These are phyloP conservation scores for Tricholoma sp. DNA, from an alignment of 768 basidiomycete species.

Conservation along the genomic window DNA sequence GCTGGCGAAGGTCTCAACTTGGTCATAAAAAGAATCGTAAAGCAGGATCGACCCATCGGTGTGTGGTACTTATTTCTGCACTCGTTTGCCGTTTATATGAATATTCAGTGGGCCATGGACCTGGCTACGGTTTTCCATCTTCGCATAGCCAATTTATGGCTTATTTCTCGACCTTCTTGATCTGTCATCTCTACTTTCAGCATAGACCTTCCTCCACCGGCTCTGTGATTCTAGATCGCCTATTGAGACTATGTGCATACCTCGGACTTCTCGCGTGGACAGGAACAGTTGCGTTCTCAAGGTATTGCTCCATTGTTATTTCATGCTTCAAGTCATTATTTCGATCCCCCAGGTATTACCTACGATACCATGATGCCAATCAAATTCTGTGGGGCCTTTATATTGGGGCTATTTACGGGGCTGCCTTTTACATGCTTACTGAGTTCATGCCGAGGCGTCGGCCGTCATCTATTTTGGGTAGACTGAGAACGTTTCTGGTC, in stretches of 20 bases:
- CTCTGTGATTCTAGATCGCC: constrained; percentile 40
- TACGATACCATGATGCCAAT: constrained; percentile 64
- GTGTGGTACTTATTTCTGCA: constrained; percentile 32
- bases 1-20: constrained; percentile 67
- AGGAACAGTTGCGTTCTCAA: constrained; percentile 70
- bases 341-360: constrained; percentile 43
- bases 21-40: constrained; percentile 59
- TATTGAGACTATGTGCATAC: constrained; percentile 45
- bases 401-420: constrained; percentile 56
- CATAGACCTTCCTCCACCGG: constrained; percentile 62
- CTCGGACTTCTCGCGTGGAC: constrained; percentile 51
- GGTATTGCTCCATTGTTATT: constrained; percentile 36
- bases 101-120: constrained; percentile 46
- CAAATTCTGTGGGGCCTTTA: constrained; percentile 74
- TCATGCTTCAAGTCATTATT: not conserved
- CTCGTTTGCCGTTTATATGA: not conserved
- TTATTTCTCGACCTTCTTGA: constrained; percentile 73
- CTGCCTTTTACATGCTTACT: constrained; percentile 46
- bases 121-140: constrained; percentile 83
- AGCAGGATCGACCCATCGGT: constrained; percentile 62
- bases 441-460: constrained; percentile 55
- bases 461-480: constrained; percentile 52
- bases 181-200: constrained; percentile 66
- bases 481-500: constrained; percentile 42
- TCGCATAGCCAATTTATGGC: constrained; percentile 91